Evolutionary conservation across 2,329 filamentous ascomycete species (phyloP).

Genomic region (Aureobasidium sp.): DNA sequence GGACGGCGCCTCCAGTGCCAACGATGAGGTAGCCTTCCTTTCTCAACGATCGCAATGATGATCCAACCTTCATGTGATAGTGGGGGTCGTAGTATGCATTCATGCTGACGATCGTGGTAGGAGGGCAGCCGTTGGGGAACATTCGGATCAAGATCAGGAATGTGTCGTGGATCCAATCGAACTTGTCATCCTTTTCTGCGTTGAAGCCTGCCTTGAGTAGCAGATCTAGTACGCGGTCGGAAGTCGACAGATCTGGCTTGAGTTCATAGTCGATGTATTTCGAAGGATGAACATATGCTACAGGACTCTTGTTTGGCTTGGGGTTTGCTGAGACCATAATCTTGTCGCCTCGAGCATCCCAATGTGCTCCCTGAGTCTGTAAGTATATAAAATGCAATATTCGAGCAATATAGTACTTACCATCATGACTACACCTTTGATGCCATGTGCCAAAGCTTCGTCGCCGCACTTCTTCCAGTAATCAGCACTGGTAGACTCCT

Average conservation of each 20-base stretch:
- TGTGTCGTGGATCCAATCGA: constrained; percentile 68
- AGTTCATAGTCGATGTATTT: constrained; percentile 60
- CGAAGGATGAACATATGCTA: constrained; percentile 59
- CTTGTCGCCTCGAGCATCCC: constrained; percentile 50
- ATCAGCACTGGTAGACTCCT: constrained; percentile 53
- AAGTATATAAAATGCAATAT: not conserved
- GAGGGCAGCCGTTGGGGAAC: constrained; percentile 59
- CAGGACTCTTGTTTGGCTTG: constrained; percentile 53
- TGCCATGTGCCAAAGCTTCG: constrained; percentile 50
- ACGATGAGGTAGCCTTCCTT: constrained; percentile 51
- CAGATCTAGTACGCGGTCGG: constrained; percentile 43
- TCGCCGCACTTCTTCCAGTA: constrained; percentile 63
- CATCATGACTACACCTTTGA: constrained; percentile 62
- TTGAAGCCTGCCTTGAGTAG: constrained; percentile 49
- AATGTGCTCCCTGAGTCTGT: constrained; percentile 52
- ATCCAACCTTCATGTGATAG: constrained; percentile 52
- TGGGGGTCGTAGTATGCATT: constrained; percentile 52
- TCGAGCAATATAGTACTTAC: constrained; percentile 29
- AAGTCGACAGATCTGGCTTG: constrained; percentile 51
- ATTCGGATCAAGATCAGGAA: constrained; percentile 63
- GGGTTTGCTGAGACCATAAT: constrained; percentile 58
- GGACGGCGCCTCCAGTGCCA: constrained; percentile 57
- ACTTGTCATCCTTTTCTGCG: constrained; percentile 45
- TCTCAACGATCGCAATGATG: constrained; percentile 50
- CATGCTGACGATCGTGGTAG: constrained; percentile 54